Conservation (phyloP, 208 protist genomes). For the Acanthamoeba triangularis region DNA sequence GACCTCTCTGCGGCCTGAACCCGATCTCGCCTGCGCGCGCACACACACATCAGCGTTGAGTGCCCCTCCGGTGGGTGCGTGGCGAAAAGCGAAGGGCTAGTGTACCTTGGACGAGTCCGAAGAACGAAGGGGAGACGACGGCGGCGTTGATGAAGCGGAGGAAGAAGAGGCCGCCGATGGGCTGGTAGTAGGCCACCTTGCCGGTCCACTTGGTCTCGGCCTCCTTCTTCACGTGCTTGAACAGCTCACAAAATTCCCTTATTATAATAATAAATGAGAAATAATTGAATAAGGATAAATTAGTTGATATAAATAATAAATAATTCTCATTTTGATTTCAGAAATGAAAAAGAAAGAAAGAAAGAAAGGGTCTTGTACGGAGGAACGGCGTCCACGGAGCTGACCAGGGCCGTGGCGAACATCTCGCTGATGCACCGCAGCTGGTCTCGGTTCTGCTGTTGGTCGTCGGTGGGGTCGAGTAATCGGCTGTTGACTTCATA, state of each 20-base stretch:
- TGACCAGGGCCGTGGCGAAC: slow-evolving; percentile 6
- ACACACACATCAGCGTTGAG: background rate
- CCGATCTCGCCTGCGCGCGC: background rate
- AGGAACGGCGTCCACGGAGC: background rate
- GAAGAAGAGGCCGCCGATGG: slow-evolving; percentile 63
- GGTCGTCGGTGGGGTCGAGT: slow-evolving; percentile 20
- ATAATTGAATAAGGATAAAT: background rate
- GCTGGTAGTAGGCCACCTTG: slow-evolving; percentile 55
- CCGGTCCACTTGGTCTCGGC: slow-evolving; percentile 16
- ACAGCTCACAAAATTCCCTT: slow-evolving; percentile 49
- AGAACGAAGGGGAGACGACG: slow-evolving; percentile 6
- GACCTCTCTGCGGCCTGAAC: slow-evolving; percentile 36
- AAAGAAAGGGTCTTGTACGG: background rate
- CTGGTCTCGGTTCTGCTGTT: background rate
- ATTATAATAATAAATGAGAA: background rate
- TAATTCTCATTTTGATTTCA: no score
- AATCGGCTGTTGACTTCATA: slow-evolving; percentile 46
- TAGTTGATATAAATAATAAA: background rate
- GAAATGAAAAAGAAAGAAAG: no score
- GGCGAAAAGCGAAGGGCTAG: background rate
- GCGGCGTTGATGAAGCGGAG: slow-evolving; percentile 54
- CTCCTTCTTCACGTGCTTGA: slow-evolving; percentile 67
- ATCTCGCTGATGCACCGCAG: slow-evolving; percentile 23
- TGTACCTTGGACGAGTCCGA: slow-evolving; percentile 57
- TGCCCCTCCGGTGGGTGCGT: background rate